Evolutionary conservation across 192 early-diverging fungal species (phyloP), one percentile per base, ranked within the genome.

Genomic region (Mortierella hygrophila): DNA sequence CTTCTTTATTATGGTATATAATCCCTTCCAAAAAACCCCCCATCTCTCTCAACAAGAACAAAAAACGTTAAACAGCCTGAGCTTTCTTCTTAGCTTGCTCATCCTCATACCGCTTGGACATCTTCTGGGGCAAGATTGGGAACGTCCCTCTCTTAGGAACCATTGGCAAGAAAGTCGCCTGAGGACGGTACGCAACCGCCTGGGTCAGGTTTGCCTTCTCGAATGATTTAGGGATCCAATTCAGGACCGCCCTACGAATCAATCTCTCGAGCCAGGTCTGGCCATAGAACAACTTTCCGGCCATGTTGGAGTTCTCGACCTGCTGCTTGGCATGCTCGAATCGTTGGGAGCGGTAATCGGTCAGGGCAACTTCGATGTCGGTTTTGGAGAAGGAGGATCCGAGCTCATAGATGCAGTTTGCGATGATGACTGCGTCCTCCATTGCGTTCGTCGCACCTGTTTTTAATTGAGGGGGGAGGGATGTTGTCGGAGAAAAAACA

Each of bases 141-240:
- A 70, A 41, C 8, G 71, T 63, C 18, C 77, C 82, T 10, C 32
- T 72, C 47, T 85, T 78, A 15, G 72, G 65, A 13, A 55, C 73
- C 32, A 85, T 76, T 4, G 83, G 83, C 52, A 85, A 49, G 74
- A 75, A 85, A 11, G 78, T 76, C 26, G 77, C 54, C 44, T 85
- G 83, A 46, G 83, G 83, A 37, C 83, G 78, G 52, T 79, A 85
- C 0, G 70, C 54, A 6, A 69, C 68, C 6, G 32, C 23, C 38
- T 76, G 80, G 70, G 41, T 63, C 29, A 46, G 15, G 10, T 32
- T 74, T 7, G 47, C 38, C 3, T 41, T 49, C 20, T 77, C n/a
- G 1, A 74, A 7, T 74, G 74, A 77, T 7, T 18, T 15, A 9
- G 83, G 83, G 0, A 74, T 60, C 29, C 72, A 75, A 40, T 72